Evolutionary conservation across 1,284 basidiomycete genomes (phyloP), one percentile per base, ranked within the genome.

Genomic region (Leccinum subfulvum): DNA sequence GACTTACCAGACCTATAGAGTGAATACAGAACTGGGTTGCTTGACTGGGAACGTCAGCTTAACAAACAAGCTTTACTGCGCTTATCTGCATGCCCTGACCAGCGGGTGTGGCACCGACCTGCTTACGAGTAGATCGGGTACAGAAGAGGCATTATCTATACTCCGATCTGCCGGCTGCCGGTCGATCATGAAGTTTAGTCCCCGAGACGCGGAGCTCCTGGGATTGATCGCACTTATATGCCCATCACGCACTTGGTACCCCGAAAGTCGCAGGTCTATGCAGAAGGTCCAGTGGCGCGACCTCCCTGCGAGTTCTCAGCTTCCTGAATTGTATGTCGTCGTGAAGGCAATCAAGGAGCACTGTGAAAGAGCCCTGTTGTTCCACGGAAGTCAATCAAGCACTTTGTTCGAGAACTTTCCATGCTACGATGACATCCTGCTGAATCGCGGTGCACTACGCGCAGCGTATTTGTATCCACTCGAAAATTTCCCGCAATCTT

Each of bases 71-170:
- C 67, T 81, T 0, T 82, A 76, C 64, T 73, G 74, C 54, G 71
- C 77, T 1, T 81, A 81, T 52, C 71, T 85, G 16, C 83, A 84
- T 23, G 80, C 81, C 1, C 49, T 82, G 16, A 82, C 79, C 0
- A 77, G 77, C 56, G 66, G 66, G 1, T 76, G 74, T 26, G 67
- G 80, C 9, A 72, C 76, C 2, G 84, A 85, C 66, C 79, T 79
- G 0, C 71, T 85, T 3, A 81, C 80, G 0, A 68, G 74, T 5
- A 76, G 72, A 39, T 80, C 78, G 0, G 84, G 83, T 10, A 80
- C 77, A 0, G 78, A 83, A 59, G 78, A 83, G 59, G 83, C 82
- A 1, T 65, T 83, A 4, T 62, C 68, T 14, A 67, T 78, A 18
- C 69, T 85, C 9, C 64, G 63, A 2, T 80, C 79, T 6, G 75